These are phyloP conservation scores for Nasturtium officinale DNA, from an alignment of 345 rosid genomes.

Conservation along the genomic window DNA sequence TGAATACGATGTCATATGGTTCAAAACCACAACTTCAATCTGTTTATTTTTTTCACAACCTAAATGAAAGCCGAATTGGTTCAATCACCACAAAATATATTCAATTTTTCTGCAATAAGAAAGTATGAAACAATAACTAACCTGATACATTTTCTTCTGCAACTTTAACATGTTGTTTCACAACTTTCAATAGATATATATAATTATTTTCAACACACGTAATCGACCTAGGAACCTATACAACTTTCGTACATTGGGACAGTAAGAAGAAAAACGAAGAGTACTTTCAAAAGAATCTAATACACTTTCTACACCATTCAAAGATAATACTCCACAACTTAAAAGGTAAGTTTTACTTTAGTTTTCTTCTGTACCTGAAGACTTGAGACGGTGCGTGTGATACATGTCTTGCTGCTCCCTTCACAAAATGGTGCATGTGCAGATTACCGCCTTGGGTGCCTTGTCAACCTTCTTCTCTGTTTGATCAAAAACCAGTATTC, in stretches of 20 bases:
- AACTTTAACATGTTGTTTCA: too few species aligned
- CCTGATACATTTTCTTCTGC: too few species aligned
- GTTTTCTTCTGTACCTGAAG: slow-evolving; percentile 51
- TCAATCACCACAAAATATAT: too few species aligned
- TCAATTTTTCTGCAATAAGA: too few species aligned
- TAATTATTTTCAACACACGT: slow-evolving; percentile 21
- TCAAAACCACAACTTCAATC: too few species aligned
- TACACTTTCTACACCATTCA: slow-evolving; percentile 36
- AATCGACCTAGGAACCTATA: slow-evolving; percentile 24
- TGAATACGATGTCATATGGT: too few species aligned
- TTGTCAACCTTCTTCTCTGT: slow-evolving; percentile 89
- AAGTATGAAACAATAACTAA: too few species aligned
- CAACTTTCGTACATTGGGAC: slow-evolving; percentile 14
- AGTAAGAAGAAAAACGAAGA: slow-evolving; percentile 26
- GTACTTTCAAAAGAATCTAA: slow-evolving; percentile 40
- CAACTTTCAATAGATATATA: background rate
- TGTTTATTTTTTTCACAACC: too few species aligned
- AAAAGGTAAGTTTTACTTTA: slow-evolving; percentile 32
- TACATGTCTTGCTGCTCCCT: slow-evolving; percentile 35
- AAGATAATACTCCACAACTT: slow-evolving; percentile 38
- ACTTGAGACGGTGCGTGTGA: slow-evolving; percentile 39
- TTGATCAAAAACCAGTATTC: slow-evolving; percentile 33
- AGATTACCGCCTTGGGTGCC: slow-evolving; percentile 67
- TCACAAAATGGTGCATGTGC: slow-evolving; percentile 87
- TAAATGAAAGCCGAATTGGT: too few species aligned